Base-by-base conservation (phyloP, 768 basidiomycete genomes). In the Boletus rubropictus region DNA sequence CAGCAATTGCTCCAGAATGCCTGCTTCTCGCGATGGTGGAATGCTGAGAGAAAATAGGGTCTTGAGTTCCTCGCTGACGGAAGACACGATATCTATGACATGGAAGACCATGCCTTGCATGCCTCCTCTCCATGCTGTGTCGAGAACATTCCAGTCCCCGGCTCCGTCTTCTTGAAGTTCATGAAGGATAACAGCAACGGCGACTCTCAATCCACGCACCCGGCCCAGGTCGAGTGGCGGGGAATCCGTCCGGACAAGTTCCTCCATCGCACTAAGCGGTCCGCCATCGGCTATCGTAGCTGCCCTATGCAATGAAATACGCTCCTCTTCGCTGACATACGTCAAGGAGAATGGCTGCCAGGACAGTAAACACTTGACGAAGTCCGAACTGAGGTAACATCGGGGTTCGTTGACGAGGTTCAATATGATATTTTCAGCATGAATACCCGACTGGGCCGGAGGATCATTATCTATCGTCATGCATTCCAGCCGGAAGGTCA, bases 201-300 rank as follows among this genome's bases (percentile, higher is more conserved):
- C 80, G 24, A 85, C 79, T 2, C 86, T 78, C 12, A 89, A 62
- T 7, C 75, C 77, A 28, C 80, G 76, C 17, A 87, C 58, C 37
- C 77, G 70, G 17, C 74, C 72, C 69, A 50, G 69, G 72, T 43
- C 72, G 62, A 56, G 71, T 73, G 42, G 72, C 54, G 22, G 42
- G 15, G 51, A 49, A 32, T 60, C 60, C 12, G 48, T 39, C 21
- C 58, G 51, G n/a, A 52, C 48, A 11, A 89, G 64, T 57, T 86
- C 82, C 39, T 82, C 80, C 11, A 86, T 65, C 2, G 82, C 85
- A 17, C 78, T 78, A 0, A 72, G 56, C 3, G 87, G 58, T 1
- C 86, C 86, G 46, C 84, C 79, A 28, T 86, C 79, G 0, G 79
- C 82, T n/a, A 89, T 77, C 21, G 74, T 65, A 0, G 86, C 84